Base-by-base conservation (phyloP, 495 filamentous ascomycete genomes). In the Chaetomium cochliodes region DNA sequence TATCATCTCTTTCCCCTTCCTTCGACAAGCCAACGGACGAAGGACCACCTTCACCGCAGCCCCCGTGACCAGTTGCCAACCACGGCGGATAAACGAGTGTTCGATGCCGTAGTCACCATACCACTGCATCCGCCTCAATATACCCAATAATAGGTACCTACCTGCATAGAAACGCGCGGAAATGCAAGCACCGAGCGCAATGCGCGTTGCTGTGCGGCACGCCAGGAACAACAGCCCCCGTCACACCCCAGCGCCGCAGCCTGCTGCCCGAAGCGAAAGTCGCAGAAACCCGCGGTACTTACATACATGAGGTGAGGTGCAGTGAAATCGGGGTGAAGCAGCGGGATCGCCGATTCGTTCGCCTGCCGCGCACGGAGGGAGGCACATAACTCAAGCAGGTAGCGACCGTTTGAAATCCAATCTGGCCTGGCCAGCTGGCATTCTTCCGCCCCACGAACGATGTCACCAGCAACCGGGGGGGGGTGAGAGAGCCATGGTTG, bases 281-380 rank as follows among this genome's bases (percentile, higher is more conserved):
- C 23, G 22, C 50, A 23, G 23, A 30, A 28, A 52, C 50, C 26
- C 50, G 50, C 50, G 50, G 50, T 6, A n/a, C n/a, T n/a, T n/a
- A n/a, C n/a, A n/a, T n/a, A n/a, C n/a, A n/a, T n/a, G n/a, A n/a
- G n/a, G n/a, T n/a, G n/a, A 2, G 28, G 28, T 30, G 28, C 2
- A 30, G 28, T 52, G 50, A 54, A 54, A 8, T 6, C 26, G 13
- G 4, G 52, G 52, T 54, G 26, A 54, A 50, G 46, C 5, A 13
- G 26, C 30, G n/a, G 33, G n/a, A 30, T 56, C 53, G 20, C 33
- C 53, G 22, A 44, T 58, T 58, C 39, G 56, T 23, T 46, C 41
- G 22, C 56, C 33, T 9, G 33, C 3, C 37, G 53, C 53, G 28
- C 28, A 30, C 6, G 28, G 28, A 30, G 28, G 28, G 2, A 30